Evolutionary conservation across 495 filamentous ascomycete species (phyloP).

Genomic region (Saxophila tyrrhenica): DNA sequence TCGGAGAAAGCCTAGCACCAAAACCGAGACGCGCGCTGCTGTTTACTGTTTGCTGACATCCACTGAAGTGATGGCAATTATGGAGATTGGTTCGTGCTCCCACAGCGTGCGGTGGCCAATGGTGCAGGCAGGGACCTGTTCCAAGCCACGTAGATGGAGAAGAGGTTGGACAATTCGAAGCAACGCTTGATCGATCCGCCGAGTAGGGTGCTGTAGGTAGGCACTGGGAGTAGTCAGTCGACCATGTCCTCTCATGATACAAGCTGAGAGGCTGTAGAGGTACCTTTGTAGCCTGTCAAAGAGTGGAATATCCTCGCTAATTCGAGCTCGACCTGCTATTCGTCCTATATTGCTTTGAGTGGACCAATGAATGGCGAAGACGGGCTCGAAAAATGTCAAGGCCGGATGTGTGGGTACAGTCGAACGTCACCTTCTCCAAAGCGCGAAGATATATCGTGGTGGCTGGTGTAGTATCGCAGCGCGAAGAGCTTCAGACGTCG

Average conservation of each 20-base stretch:
- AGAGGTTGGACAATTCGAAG: neutral
- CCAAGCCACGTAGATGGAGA: too few relatives aligned
- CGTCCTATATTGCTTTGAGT: neutral
- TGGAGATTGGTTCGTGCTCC: neutral
- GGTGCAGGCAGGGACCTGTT: too few relatives aligned
- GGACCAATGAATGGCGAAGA: slow-evolving; percentile 1
- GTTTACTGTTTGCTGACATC: too few relatives aligned
- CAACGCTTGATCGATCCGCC: neutral
- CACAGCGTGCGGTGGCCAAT: neutral
- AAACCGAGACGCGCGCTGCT: too few relatives aligned
- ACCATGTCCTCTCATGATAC: neutral
- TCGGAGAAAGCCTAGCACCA: too few relatives aligned
- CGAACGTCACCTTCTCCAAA: neutral
- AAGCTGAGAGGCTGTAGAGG: neutral
- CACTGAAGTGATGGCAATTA: too few relatives aligned
- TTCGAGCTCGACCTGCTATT: neutral
- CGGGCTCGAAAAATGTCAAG: neutral
- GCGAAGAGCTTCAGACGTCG: neutral
- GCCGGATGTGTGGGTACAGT: neutral
- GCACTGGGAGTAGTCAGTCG: neutral
- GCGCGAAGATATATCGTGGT: neutral
- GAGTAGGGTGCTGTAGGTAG: neutral
- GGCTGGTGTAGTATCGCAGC: neutral
- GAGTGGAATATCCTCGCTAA: neutral
- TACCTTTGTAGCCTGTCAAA: neutral